These are phyloP conservation scores for Leishmania amazonensis DNA, from an alignment of 208 protist genomes.

Conservation along the genomic window DNA sequence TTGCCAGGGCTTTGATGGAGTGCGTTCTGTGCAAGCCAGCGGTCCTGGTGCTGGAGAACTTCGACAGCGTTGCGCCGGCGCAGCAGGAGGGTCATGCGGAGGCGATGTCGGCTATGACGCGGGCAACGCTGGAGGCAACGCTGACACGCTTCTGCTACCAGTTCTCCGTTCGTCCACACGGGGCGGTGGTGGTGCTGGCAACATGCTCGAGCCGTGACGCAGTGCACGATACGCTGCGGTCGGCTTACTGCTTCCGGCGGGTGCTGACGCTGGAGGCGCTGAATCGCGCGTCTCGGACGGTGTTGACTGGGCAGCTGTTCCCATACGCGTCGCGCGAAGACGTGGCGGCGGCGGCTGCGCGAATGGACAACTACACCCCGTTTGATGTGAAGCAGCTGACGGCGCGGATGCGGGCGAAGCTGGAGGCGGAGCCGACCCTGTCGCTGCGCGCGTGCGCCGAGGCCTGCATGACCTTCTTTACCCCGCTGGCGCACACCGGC, in stretches of 20 bases:
- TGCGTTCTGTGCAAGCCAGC: conserved; percentile 79
- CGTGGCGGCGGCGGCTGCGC: conserved; percentile 39
- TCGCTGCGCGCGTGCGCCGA: conserved; percentile 35
- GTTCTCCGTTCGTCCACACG: conserved; percentile 22
- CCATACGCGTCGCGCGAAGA: conserved; percentile 32
- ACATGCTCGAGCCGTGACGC: conserved; percentile 69
- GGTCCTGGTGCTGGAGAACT: conserved; percentile 86
- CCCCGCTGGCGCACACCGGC: conserved; percentile 81
- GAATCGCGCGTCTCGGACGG: conserved; percentile 44
- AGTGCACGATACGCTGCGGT: conserved; percentile 68
- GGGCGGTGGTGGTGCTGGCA: conserved; percentile 68
- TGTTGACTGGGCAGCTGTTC: conserved; percentile 66
- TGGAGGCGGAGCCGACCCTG: conserved; percentile 31
- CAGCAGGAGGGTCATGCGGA: conserved; percentile 73
- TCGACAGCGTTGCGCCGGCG: conserved; percentile 76
- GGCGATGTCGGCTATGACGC: conserved; percentile 64
- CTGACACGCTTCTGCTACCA: conserved; percentile 54
- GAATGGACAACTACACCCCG: conserved; percentile 91
- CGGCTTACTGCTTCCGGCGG: conserved; percentile 64
- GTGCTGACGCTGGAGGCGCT: conserved; percentile 68
- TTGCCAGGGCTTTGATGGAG: conserved; percentile 59
- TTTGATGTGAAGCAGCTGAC: conserved; percentile 79
- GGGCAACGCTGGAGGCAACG: conserved; percentile 56
- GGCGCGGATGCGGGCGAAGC: conserved; percentile 40
- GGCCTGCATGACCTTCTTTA: conserved; percentile 53